Evolutionary conservation across 805 yeast species (phyloP), one percentile per base, ranked within the genome.

Genomic region (Ogataea trehalophila): DNA sequence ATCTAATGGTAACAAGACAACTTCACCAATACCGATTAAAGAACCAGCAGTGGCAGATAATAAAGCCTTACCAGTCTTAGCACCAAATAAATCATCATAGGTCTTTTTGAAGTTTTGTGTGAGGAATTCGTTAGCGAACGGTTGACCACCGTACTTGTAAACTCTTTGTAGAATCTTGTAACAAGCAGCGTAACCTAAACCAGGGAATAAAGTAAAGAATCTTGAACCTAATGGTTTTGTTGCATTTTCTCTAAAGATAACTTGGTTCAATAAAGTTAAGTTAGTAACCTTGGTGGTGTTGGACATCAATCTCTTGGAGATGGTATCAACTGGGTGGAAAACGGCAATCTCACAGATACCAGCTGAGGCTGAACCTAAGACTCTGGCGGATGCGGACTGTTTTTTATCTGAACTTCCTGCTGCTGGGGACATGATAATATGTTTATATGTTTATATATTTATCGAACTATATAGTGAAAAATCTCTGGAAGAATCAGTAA

Each of bases 91-190:
- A 50, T 73, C 69, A 57, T 92, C 96, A 66, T 82, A 94, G 46
- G 75, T 65, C 40, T 76, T 71, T 62, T 78, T 81, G 74, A 80
- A 87, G 73, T 88, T 85, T 56, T 76, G 75, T 60, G 86, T 79
- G 65, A 94, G 76, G 64, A 83, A 88, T 71, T 94, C 99, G 65
- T 94, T 94, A 54, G 92, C 99, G 65, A 89, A 91, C 42, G 99
- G 99, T 74, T 94, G 99, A 44, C 99, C 99, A 64, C 99, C 98
- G 68, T 94, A 94, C 72, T 94, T 94, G 80, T 94, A 94, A 47
- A 94, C 97, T 74, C 99, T 83, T 73, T 94, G 99, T 58, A 92
- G 74, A 58, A 94, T 85, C 71, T 94, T 94, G 77, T 94, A 94
- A 56, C 90, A 87, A 41, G 99, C 98, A 53, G 99, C 99, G 65